Base-by-base conservation (phyloP, 2,329 filamentous ascomycete genomes). In the Claviceps purpurea region DNA sequence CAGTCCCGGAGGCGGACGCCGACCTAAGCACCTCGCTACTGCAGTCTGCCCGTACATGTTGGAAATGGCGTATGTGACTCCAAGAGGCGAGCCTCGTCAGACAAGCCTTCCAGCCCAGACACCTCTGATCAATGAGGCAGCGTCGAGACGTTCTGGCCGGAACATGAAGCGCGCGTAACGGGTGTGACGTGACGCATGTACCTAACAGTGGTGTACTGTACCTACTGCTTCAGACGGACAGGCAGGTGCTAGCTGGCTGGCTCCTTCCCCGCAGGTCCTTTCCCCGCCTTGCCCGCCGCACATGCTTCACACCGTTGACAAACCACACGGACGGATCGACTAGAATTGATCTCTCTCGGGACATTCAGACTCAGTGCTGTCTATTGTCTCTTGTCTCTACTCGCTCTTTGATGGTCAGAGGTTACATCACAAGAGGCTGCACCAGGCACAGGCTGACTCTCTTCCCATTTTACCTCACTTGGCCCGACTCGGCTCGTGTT, bases 1-100 rank as follows among this genome's bases (percentile, higher is more conserved):
- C 48, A 53, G 42, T 53, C 24, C 47, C 51, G 51, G 51, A 53
- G 24, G 47, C 48, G 47, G 47, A 38, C 44, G 41, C 38, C 18
- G 30, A 42, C 42, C 37, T 7, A 13, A n/a, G 5, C 5, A 22
- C 16, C 20, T 42, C 1, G 38, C 48, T 47, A 50, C 47, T 54
- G 53, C 50, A 52, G 46, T 46, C 46, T 10, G 10, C 26, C 26
- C 26, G 26, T 10, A 30, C 8, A 26, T 30, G 26, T 30, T 30
- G 26, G 26, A 10, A 30, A 30, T 30, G 26, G 24, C 24, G 24
- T 24, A 6, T 5, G 24, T 26, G 5, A 5, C 24, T 26, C 24
- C 5, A 26, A 26, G 24, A 26, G 5, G 24, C 24, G 24, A 26
- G 26, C 26, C 26, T 4, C 26, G 26, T 30, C 26, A 10, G 26